A percentile compares a stretch with the other conserved stretches of the same genome.
Evolutionary conservation across 371 early-diverging fungal genomes (phyloP).

Genomic region (Apophysomyces variabilis): DNA sequence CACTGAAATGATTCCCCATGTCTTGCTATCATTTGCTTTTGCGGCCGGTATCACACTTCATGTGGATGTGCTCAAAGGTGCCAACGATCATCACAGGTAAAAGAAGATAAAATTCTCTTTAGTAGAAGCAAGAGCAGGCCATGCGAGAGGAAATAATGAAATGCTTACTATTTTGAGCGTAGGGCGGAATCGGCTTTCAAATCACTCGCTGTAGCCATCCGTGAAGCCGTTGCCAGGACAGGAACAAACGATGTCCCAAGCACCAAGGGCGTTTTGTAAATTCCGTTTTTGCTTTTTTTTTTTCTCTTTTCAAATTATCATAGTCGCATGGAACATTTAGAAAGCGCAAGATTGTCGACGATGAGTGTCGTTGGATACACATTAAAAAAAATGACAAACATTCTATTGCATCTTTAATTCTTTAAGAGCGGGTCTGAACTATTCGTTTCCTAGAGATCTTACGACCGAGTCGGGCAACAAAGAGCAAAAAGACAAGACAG

Average conservation of each 20-base stretch:
- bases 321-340: too few species aligned
- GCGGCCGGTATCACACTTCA: constrained; percentile 94
- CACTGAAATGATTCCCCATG: constrained; percentile 97
- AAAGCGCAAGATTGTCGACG: too few species aligned
- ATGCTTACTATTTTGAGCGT: constrained; percentile 11
- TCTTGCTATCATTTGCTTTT: constrained; percentile 89
- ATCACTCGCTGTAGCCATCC: constrained; percentile 92
- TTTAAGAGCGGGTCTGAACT: too few species aligned
- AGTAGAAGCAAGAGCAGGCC: too few species aligned
- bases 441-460: too few species aligned
- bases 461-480: too few species aligned
- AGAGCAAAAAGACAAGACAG: too few species aligned
- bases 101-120: constrained; percentile 5
- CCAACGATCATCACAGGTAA: constrained; percentile 93
- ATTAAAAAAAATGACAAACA: too few species aligned
- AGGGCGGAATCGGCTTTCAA: constrained; percentile 97
- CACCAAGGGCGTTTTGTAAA: constrained; percentile 90
- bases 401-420: too few species aligned
- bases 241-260: constrained; percentile 88
- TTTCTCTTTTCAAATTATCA: not conserved
- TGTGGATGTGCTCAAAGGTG: constrained; percentile 91
- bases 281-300: not conserved
- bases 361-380: too few species aligned
- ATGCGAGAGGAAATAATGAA: not conserved
- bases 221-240: constrained; percentile 81